Evolutionary conservation across 352 stramenopile species (phyloP).

Genomic region (Thraustotheca clavata): DNA sequence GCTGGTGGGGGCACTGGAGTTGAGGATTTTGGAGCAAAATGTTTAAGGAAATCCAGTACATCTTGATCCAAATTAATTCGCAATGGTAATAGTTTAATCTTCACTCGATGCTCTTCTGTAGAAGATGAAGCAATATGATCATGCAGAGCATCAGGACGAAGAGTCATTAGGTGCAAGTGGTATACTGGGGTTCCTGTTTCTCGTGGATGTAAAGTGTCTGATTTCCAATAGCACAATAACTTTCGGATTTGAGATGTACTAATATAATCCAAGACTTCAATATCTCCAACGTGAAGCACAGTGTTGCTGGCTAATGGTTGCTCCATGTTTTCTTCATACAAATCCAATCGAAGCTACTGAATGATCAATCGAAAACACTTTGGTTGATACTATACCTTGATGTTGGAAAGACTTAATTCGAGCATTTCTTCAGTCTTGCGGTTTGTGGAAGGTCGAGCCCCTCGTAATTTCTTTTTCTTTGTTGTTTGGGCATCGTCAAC

Average conservation of each 20-base stretch:
- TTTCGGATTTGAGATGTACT: constrained; percentile 85
- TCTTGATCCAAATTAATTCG: constrained; percentile 83
- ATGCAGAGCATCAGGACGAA: constrained; percentile 3
- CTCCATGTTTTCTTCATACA: constrained; percentile 68
- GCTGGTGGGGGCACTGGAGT: background rate
- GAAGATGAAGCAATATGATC: constrained; percentile 63
- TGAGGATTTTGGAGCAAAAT: constrained; percentile 56
- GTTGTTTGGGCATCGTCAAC: constrained; percentile 27
- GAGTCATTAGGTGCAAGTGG: constrained; percentile 64
- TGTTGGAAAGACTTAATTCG: constrained; percentile 64
- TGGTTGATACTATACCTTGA: constrained; percentile 25
- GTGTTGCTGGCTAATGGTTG: constrained; percentile 69
- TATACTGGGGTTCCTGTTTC: constrained; percentile 82
- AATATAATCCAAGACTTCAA: constrained; percentile 85
- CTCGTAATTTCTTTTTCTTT: constrained; percentile 1
- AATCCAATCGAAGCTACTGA: constrained; percentile 63
- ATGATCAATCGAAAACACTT: background rate
- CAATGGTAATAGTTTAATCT: constrained; percentile 61
- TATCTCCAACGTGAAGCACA: constrained; percentile 62
- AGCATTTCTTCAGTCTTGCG: constrained; percentile 87
- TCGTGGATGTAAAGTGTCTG: constrained; percentile 62
- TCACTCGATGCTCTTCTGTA: constrained; percentile 77
- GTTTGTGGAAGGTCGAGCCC: background rate
- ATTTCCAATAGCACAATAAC: constrained; percentile 88
- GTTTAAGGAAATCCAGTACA: constrained; percentile 76